Evolutionary conservation across 1,284 basidiomycete species (phyloP).

Genomic region (Ceratobasidium sp.): DNA sequence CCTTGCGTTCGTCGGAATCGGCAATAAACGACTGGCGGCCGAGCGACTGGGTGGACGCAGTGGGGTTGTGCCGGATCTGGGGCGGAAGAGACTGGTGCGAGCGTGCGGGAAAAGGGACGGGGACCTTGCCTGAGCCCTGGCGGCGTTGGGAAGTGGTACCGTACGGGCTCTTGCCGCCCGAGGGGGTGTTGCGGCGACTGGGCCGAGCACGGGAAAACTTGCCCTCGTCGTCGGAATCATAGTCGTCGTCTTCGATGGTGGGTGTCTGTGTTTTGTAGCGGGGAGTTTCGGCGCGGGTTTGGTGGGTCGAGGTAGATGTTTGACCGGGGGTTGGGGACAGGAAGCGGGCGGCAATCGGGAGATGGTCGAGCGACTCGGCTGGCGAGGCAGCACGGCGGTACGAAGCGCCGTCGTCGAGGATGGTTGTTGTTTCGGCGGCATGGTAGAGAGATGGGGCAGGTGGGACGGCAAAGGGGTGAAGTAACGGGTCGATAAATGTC

Average conservation of each 20-base stretch:
- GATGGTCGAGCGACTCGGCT: constrained; percentile 72
- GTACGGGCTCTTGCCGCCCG: constrained; percentile 67
- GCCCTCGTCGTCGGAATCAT: constrained; percentile 70
- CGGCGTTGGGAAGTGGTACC: constrained; percentile 53
- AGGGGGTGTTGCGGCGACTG: constrained; percentile 2
- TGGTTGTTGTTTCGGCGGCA: constrained; percentile 54
- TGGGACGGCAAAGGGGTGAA: constrained; percentile 72
- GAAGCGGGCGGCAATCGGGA: constrained; percentile 93
- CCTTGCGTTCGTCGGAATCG: constrained; percentile 61
- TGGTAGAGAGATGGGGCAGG: constrained; percentile 59
- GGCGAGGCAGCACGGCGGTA: constrained; percentile 60
- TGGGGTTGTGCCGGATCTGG: constrained; percentile 55
- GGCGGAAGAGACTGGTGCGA: constrained; percentile 83
- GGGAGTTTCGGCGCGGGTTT: constrained; percentile 53
- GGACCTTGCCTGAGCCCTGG: constrained; percentile 30
- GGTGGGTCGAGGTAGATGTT: constrained; percentile 54
- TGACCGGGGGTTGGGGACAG: constrained; percentile 73
- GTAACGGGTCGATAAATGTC: constrained; percentile 87
- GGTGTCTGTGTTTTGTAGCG: constrained; percentile 44
- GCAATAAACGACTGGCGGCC: constrained; percentile 64
- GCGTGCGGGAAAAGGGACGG: constrained; percentile 75
- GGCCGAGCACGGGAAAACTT: constrained; percentile 2
- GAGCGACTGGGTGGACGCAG: constrained; percentile 70
- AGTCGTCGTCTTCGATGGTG: constrained; percentile 71
- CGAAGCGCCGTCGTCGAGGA: constrained; percentile 64